Evolutionary conservation across 2,329 filamentous ascomycete species (phyloP).

Genomic region (Pestalotiopsis sp.): DNA sequence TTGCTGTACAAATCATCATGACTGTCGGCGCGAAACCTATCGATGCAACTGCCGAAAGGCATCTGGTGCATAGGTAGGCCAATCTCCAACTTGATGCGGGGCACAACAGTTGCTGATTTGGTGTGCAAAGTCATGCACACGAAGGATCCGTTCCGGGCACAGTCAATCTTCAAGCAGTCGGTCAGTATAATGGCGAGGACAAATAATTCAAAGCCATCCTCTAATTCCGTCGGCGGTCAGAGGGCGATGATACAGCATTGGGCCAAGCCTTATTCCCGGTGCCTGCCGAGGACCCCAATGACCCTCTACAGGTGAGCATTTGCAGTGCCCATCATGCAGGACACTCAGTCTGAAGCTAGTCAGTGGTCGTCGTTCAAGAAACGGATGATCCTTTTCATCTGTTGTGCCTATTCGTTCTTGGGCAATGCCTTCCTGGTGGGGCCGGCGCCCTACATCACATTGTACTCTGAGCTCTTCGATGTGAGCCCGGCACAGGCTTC

Average conservation of each 20-base stretch:
- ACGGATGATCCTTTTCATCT: conserved; percentile 56
- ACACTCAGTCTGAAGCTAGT: background rate
- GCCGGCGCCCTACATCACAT: conserved; percentile 59
- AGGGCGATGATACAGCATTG: conserved; percentile 62
- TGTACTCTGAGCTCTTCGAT: conserved; percentile 55
- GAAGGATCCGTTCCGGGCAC: conserved; percentile 29
- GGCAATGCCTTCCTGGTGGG: conserved; percentile 60
- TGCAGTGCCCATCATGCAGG: background rate
- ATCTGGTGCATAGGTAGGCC: conserved; percentile 9
- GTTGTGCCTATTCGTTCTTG: conserved; percentile 60
- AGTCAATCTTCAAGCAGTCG: conserved; percentile 34
- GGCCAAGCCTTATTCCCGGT: conserved; percentile 65
- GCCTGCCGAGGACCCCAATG: conserved; percentile 63
- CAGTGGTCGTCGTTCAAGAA: conserved; percentile 61
- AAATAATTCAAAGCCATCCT: background rate
- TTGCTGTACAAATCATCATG: background rate
- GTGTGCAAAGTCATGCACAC: conserved; percentile 27
- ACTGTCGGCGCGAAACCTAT: background rate
- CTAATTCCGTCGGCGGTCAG: conserved; percentile 27
- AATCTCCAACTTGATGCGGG: background rate
- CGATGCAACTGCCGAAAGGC: background rate
- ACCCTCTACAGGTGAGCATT: conserved; percentile 52
- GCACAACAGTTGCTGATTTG: background rate
- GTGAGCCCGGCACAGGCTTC: conserved; percentile 55
- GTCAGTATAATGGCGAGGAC: conserved; percentile 18